phyloP scores from a whole-genome alignment of 1,284 basidiomycete genomes.

The Vanrija humicola region DNA sequence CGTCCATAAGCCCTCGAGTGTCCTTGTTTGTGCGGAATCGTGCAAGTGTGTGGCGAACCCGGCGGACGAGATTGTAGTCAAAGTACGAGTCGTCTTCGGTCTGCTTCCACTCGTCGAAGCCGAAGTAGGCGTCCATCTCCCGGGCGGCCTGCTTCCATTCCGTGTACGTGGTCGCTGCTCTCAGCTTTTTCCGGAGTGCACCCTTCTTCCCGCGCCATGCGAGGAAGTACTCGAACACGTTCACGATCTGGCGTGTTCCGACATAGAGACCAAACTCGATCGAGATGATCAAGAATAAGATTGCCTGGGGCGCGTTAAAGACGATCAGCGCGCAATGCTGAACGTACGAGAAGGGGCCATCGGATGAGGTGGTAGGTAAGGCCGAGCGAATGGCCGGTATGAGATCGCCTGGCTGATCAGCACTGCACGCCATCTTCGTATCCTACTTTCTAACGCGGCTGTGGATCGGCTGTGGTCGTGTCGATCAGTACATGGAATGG shows the following conservation, averaged over 20 bases:
- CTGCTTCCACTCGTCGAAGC: slow-evolving; percentile 83
- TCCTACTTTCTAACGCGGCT: slow-evolving; percentile 57
- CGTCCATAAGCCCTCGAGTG: slow-evolving; percentile 76
- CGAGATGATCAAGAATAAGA: slow-evolving; percentile 80
- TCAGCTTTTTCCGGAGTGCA: slow-evolving; percentile 65
- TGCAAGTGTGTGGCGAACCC: slow-evolving; percentile 39
- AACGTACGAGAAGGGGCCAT: slow-evolving; percentile 79
- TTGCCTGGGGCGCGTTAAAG: slow-evolving; percentile 53
- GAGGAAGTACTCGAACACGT: slow-evolving; percentile 84
- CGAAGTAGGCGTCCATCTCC: slow-evolving; percentile 72
- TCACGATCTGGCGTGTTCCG: slow-evolving; percentile 82
- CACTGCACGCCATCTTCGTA: not conserved
- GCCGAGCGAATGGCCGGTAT: slow-evolving; percentile 59
- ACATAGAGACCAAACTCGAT: slow-evolving; percentile 84
- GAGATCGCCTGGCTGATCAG: slow-evolving; percentile 4
- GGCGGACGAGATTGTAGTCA: slow-evolving; percentile 60
- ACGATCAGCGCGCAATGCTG: not conserved
- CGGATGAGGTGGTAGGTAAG: slow-evolving; percentile 75
- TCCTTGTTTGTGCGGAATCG: slow-evolving; percentile 56
- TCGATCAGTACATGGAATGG: not conserved
- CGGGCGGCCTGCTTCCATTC: slow-evolving; percentile 79
- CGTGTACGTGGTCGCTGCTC: slow-evolving; percentile 67
- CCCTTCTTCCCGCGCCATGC: slow-evolving; percentile 88
- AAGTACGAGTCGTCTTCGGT: slow-evolving; percentile 79
- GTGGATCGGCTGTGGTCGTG: slow-evolving; percentile 62